phyloP scores from a whole-genome alignment of 2,329 filamentous ascomycete species.

The Trichoderma koningiopsis region DNA sequence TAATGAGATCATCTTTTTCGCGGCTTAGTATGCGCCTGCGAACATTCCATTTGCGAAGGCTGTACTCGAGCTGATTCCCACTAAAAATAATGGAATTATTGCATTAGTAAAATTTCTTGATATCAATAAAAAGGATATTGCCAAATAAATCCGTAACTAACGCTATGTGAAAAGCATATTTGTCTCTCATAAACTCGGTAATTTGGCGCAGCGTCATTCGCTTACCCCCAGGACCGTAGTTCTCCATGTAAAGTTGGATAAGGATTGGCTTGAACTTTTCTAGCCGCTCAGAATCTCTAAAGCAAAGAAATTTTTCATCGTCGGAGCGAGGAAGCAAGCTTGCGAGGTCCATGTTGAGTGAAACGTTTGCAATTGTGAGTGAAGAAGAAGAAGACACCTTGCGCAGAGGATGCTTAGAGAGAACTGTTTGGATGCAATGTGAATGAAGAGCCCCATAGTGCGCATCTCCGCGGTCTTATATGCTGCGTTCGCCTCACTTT shows the following conservation, averaged over 20 bases:
- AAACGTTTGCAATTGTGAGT: background rate
- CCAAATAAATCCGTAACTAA: background rate
- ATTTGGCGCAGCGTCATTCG: background rate
- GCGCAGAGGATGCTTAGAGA: background rate
- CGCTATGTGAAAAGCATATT: background rate
- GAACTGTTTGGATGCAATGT: background rate
- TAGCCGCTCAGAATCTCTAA: background rate
- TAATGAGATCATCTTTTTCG: background rate
- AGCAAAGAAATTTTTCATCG: background rate
- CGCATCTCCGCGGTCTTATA: background rate
- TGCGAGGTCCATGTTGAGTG: background rate
- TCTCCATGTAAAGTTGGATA: background rate
- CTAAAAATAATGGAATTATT: background rate
- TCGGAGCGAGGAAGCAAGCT: background rate
- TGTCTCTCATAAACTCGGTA: background rate
- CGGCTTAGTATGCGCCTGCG: background rate
- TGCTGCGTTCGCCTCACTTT: background rate
- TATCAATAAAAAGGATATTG: background rate
- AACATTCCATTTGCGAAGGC: background rate
- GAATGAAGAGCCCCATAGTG: background rate
- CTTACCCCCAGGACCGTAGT: background rate
- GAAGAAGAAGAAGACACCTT: background rate
- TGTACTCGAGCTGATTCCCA: background rate
- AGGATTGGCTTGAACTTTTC: background rate
- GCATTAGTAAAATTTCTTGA: background rate